Evolutionary conservation across 2,329 filamentous ascomycete species (phyloP), one percentile per base, ranked within the genome.

Genomic region (Hawksworthiomyces lignivorus): DNA sequence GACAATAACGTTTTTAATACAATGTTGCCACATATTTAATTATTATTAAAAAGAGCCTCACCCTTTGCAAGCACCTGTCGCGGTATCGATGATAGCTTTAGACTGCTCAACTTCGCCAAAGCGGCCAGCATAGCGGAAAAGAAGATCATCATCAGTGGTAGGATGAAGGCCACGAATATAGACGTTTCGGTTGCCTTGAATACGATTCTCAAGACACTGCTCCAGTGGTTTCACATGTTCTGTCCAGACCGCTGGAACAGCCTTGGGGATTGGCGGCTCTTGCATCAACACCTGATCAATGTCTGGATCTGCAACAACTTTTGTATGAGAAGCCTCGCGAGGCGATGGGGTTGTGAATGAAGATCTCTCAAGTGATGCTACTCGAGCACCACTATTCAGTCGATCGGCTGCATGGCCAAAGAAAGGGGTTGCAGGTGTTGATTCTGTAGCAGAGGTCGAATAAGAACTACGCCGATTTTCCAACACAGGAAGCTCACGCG

Each of bases 161-260:
- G 92, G 90, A 50, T 94, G 85, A 48, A 98, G 82, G 15, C 94
- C 94, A 47, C 92, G 87, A 50, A 98, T 96, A 69, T 98, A 98
- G 50, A 98, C 90, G 56, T 98, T 98, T 49, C 88, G 92, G 58
- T 97, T 95, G 33, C 89, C 89, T 36, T 85, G 69, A 44, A 82
- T 92, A 45, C 88, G 84, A 56, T 97, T 97, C 65, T 95, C 87
- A 36, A 98, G 72, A 57, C 89, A 94, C 62, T 95, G 89, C 50
- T 95, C 90, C 21, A 97, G 77, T 31, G 85, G 89, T 72, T 95
- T 86, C 67, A 86, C 79, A 55, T 84, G 85, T 44, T 90, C 89
- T 19, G 84, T 88, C 57, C 86, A 89, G 50, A 88, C 82, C 7
- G 92, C 90, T 14, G 90, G 90, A 34, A 98, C 89, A 38, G 92